These are phyloP conservation scores for Coprinopsis strossmayeri DNA, from an alignment of 768 basidiomycete genomes.

Conservation along the genomic window DNA sequence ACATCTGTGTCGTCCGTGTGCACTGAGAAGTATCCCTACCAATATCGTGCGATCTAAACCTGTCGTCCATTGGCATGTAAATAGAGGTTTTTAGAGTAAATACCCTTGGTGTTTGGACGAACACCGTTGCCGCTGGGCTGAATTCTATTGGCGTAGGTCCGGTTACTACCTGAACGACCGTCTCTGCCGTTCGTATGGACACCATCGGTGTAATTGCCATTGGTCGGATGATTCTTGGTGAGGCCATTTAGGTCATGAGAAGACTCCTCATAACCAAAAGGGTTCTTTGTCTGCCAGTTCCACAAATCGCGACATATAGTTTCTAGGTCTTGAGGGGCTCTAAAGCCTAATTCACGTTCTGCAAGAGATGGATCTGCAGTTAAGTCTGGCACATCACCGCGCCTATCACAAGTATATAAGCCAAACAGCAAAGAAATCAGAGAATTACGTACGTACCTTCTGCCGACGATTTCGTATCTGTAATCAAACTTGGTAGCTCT, in stretches of 20 bases:
- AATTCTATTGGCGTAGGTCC: no score
- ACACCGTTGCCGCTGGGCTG: no score
- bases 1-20: no score
- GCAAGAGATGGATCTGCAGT: conserved; percentile 92
- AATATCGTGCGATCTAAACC: no score
- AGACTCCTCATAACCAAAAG: conserved; percentile 56
- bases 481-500: conserved; percentile 85
- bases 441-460: conserved; percentile 54
- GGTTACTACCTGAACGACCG: no score
- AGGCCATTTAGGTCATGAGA: background rate
- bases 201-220: background rate
- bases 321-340: conserved; percentile 71
- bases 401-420: conserved; percentile 33
- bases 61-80: no score
- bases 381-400: conserved; percentile 93
- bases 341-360: conserved; percentile 89
- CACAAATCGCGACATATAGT: conserved; percentile 96
- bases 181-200: background rate
- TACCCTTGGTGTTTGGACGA: no score
- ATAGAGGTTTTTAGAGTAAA: no score
- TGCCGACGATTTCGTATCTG: conserved; percentile 83
- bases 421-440: conserved; percentile 6
- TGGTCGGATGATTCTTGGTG: no score
- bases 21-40: no score
- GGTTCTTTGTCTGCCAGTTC: conserved; percentile 98